A percentile compares a stretch with the other conserved stretches of the same genome.
These are phyloP conservation scores for Pisolithus albus DNA, from an alignment of 768 basidiomycete species.

Conservation along the genomic window DNA sequence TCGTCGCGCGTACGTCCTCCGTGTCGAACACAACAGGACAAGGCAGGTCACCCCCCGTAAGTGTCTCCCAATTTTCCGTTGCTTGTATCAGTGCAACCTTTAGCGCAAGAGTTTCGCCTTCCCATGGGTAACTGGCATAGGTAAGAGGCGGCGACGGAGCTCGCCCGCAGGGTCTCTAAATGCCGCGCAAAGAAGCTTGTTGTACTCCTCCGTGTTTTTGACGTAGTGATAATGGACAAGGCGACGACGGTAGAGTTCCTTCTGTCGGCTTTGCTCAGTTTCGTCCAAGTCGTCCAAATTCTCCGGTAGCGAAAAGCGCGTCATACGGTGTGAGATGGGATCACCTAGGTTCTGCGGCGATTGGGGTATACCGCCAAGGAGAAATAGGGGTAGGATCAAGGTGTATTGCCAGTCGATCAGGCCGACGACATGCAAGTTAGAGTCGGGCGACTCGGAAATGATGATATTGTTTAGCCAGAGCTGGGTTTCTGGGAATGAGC, in stretches of 20 bases:
- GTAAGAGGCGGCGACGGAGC: constrained; percentile 38
- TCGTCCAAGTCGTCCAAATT: constrained; percentile 36
- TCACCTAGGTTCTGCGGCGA: constrained; percentile 44
- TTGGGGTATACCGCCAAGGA: constrained; percentile 39
- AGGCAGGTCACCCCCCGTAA: constrained; percentile 32
- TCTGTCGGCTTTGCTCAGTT: constrained; percentile 26
- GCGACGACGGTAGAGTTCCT: constrained; percentile 36
- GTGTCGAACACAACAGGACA: constrained; percentile 43
- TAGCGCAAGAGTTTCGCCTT: constrained; percentile 43
- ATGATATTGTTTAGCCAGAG: no score
- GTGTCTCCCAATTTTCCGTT: constrained; percentile 36
- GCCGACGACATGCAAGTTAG: constrained; percentile 21
- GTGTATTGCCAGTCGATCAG: constrained; percentile 42
- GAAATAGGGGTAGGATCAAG: constrained; percentile 42
- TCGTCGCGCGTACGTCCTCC: constrained; percentile 38
- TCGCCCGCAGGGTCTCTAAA: constrained; percentile 31
- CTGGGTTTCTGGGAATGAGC: no score
- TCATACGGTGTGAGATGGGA: constrained; percentile 31
- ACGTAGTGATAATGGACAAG: constrained; percentile 47
- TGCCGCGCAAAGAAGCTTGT: constrained; percentile 35
- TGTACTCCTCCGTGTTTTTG: constrained; percentile 38
- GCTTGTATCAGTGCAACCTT: constrained; percentile 41
- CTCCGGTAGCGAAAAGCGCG: constrained; percentile 36
- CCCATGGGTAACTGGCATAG: constrained; percentile 41
- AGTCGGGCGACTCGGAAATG: constrained; percentile 32